Conservation (phyloP, 2,329 filamentous ascomycete genomes). For the Cordyceps javanica region DNA sequence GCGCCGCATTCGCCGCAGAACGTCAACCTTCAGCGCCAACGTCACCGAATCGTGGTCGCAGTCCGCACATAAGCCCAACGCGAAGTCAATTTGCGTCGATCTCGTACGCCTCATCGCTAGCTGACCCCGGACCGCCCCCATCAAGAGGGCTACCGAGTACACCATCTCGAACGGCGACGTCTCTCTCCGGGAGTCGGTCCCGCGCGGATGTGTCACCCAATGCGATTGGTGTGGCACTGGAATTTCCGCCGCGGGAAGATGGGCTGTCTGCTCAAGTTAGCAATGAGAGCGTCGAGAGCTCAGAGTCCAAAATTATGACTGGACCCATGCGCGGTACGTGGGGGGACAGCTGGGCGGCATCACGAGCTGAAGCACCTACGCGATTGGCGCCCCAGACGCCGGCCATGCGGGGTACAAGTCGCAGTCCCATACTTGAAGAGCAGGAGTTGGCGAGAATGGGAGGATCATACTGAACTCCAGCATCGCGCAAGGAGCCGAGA, state of each 20-base stretch:
- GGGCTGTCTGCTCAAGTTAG: background rate
- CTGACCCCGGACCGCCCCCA: conserved; percentile 39
- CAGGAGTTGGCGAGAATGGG: conserved; percentile 20
- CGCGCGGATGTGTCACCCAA: background rate
- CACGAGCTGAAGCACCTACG: conserved; percentile 20
- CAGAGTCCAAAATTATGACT: conserved; percentile 6
- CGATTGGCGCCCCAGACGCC: background rate
- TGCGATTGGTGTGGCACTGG: conserved; percentile 8
- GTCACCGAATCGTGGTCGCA: background rate
- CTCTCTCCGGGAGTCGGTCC: background rate
- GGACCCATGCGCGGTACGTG: conserved; percentile 12
- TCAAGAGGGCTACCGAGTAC: conserved; percentile 35
- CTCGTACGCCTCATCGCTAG: conserved; percentile 13
- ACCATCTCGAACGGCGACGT: conserved; percentile 16
- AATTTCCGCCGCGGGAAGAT: background rate
- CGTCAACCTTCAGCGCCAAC: background rate
- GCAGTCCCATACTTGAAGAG: conserved; percentile 20
- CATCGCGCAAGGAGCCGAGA: background rate
- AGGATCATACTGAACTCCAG: conserved; percentile 20
- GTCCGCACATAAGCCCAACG: background rate
- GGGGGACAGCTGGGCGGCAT: conserved; percentile 23
- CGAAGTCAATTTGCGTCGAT: conserved; percentile 2
- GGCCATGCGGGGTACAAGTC: conserved; percentile 13
- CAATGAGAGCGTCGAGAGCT: background rate
- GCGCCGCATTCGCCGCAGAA: background rate